phyloP scores from a whole-genome alignment of 345 rosid species.

The Reutealis trisperma region DNA sequence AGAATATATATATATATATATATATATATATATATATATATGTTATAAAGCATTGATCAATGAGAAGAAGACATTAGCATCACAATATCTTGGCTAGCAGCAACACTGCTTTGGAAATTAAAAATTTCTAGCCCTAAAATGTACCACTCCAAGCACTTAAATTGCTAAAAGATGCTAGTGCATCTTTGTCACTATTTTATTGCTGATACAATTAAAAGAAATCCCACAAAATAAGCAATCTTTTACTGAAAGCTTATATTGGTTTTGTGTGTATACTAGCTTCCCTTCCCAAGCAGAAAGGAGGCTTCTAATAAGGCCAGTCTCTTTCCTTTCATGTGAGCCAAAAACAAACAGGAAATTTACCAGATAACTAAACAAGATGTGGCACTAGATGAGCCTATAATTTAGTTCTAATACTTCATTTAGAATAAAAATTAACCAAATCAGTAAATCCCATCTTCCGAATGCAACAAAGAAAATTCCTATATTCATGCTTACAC shows the following conservation, averaged over 20 bases:
- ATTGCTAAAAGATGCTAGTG: neutral
- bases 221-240: neutral
- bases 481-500: neutral
- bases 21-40: too few species aligned
- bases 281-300: conserved; percentile 8
- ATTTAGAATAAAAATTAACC: neutral
- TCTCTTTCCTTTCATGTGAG: neutral
- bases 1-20: too few species aligned
- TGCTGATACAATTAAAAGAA: neutral
- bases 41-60: neutral
- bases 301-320: neutral
- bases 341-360: neutral
- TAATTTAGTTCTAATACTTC: neutral
- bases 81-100: neutral
- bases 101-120: neutral
- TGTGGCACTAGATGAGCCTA: neutral
- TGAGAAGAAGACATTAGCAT: neutral
- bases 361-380: neutral
- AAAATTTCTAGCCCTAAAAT: conserved; percentile 2
- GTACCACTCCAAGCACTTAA: neutral
- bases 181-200: neutral
- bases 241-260: neutral
- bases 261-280: neutral
- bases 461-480: neutral
- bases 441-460: neutral